Conservation (phyloP, 73 alveolate species). For the Tetrahymena borealis region DNA sequence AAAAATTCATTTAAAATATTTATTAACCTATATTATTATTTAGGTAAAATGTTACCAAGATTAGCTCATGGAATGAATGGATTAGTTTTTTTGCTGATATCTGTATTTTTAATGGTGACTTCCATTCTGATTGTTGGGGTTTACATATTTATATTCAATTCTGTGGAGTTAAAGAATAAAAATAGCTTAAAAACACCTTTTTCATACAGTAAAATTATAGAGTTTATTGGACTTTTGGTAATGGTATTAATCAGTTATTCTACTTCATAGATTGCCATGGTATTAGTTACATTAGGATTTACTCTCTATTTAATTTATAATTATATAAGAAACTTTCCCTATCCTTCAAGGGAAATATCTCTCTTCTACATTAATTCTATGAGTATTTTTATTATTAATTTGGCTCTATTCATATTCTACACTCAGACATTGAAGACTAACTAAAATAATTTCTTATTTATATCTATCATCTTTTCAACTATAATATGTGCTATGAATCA, state of each 20-base stretch:
- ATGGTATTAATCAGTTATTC: neutral
- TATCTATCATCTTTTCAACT: neutral
- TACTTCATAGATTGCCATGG: neutral
- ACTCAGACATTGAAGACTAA: neutral
- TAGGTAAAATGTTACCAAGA: neutral
- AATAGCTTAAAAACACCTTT: neutral
- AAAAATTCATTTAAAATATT: neutral
- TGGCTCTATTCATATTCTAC: neutral
- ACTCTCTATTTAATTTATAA: neutral
- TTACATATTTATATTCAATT: neutral
- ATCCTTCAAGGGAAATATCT: neutral
- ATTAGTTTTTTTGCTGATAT: neutral
- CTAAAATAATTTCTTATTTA: neutral
- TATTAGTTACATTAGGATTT: neutral
- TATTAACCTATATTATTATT: neutral
- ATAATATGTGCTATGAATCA: neutral
- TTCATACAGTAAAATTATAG: neutral
- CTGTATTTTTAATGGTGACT: neutral
- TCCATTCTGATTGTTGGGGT: neutral
- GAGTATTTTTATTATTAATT: neutral
- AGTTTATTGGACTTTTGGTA: neutral
- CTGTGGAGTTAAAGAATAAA: neutral
- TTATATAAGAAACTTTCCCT: neutral
- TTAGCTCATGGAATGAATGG: neutral
- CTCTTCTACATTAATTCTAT: neutral